These are phyloP conservation scores for Trypanosomatidae sp. DNA, from an alignment of 208 protist species.

Conservation along the genomic window DNA sequence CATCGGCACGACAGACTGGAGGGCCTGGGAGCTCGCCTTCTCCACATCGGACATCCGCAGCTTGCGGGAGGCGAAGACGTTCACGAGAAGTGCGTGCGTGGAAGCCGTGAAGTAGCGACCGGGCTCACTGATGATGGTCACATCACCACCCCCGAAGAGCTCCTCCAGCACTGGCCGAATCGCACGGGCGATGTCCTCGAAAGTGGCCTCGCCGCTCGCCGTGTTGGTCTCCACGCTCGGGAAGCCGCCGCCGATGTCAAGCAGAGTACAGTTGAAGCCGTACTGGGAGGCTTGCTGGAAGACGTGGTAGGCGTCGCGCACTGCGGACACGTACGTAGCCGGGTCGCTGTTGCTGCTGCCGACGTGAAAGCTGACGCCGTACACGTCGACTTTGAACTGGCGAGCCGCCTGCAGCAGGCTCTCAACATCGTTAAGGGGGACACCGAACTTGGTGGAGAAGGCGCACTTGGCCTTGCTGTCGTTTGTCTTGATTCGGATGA, in stretches of 20 bases:
- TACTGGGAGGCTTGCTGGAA: conserved; percentile 56
- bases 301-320: conserved; percentile 49
- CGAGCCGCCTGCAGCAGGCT: conserved; percentile 41
- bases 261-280: conserved; percentile 75
- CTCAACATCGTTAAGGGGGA: conserved; percentile 34
- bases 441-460: conserved; percentile 90
- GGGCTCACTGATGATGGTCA: conserved; percentile 79
- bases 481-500: conserved; percentile 79
- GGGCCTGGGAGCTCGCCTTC: conserved; percentile 27
- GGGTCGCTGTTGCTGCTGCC: conserved; percentile 75
- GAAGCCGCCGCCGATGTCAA: conserved; percentile 92
- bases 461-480: conserved; percentile 60
- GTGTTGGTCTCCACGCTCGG: conserved; percentile 37
- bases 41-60: conserved; percentile 31
- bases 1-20: conserved; percentile 23
- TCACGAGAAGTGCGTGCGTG: conserved; percentile 63
- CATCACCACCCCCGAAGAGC: conserved; percentile 51
- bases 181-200: conserved; percentile 57
- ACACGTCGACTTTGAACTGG: conserved; percentile 50
- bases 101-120: conserved; percentile 83
- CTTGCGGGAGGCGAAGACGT: conserved; percentile 60
- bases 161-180: conserved; percentile 57
- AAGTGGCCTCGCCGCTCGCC: conserved; percentile 21
- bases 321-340: conserved; percentile 53
- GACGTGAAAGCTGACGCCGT: conserved; percentile 91